phyloP scores from a whole-genome alignment of 192 early-diverging fungal species.

The Coemansia sp. region DNA sequence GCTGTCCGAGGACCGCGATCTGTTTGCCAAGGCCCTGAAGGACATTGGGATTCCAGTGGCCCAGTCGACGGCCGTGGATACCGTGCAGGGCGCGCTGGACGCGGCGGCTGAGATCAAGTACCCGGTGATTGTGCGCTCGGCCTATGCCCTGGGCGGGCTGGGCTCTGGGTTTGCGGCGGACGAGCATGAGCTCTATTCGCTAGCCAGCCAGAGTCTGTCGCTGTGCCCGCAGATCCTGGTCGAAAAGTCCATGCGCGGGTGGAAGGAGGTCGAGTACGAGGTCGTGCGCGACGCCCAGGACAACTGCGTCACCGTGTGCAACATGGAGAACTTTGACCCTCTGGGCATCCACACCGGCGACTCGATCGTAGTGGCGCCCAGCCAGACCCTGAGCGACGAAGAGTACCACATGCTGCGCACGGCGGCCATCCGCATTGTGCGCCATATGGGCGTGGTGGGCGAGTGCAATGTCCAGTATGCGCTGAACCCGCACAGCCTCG shows the following conservation, averaged over 20 bases:
- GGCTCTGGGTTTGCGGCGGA: constrained; percentile 91
- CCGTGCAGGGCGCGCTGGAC: constrained; percentile 76
- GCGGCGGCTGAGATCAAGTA: constrained; percentile 85
- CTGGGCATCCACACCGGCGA: constrained; percentile 97
- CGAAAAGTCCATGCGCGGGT: constrained; percentile 95
- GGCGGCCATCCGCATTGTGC: constrained; percentile 91
- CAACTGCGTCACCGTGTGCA: constrained; percentile 99
- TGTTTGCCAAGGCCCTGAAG: constrained; percentile 90
- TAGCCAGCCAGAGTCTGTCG: constrained; percentile 81
- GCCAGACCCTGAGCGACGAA: constrained; percentile 92
- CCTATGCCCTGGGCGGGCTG: constrained; percentile 93
- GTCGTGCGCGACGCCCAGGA: constrained; percentile 93
- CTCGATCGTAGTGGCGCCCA: constrained; percentile 97
- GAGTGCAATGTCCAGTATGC: constrained; percentile 99
- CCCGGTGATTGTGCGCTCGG: constrained; percentile 92
- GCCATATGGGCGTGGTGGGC: constrained; percentile 94
- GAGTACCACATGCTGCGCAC: constrained; percentile 96
- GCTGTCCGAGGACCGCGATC: constrained; percentile 88
- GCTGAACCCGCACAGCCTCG: constrained; percentile 77
- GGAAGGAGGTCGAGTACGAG: constrained; percentile 99
- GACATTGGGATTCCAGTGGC: constrained; percentile 75
- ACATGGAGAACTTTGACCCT: constrained; percentile 99
- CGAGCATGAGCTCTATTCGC: constrained; percentile 61
- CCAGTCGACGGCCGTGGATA: constrained; percentile 81
- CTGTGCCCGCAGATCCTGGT: constrained; percentile 91